A percentile compares a stretch with the other conserved stretches of the same genome.
Evolutionary conservation across 2,329 filamentous ascomycete genomes (phyloP).

Genomic region (Penicillium olsonii): DNA sequence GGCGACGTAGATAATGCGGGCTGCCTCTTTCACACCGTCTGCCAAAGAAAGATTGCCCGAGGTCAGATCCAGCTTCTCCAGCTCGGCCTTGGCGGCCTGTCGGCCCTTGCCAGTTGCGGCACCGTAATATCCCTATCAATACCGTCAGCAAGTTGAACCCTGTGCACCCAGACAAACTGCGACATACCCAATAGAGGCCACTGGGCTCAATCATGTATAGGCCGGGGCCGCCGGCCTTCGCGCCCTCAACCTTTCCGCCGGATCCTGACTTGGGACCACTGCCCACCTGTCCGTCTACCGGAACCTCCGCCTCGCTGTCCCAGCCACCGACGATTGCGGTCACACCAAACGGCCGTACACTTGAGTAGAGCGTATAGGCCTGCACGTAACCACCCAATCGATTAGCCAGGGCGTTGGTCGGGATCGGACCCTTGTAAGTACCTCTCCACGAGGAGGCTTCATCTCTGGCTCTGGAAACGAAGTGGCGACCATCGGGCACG

Average conservation of each 20-base stretch:
- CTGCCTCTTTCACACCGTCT: slow-evolving; percentile 93
- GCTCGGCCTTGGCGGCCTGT: slow-evolving; percentile 94
- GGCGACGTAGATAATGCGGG: slow-evolving; percentile 93
- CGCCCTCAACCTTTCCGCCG: slow-evolving; percentile 76
- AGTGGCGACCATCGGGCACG: slow-evolving; percentile 91
- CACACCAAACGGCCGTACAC: slow-evolving; percentile 93
- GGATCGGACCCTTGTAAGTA: slow-evolving; percentile 92
- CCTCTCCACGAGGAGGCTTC: slow-evolving; percentile 89
- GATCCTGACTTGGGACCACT: slow-evolving; percentile 74
- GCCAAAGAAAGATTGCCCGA: slow-evolving; percentile 74
- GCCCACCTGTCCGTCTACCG: slow-evolving; percentile 89
- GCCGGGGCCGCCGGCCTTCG: slow-evolving; percentile 82
- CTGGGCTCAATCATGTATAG: slow-evolving; percentile 99
- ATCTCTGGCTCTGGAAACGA: slow-evolving; percentile 89
- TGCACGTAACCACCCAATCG: slow-evolving; percentile 96
- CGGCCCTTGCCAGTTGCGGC: slow-evolving; percentile 96
- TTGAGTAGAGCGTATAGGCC: slow-evolving; percentile 95
- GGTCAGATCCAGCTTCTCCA: slow-evolving; percentile 92
- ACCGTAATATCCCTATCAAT: slow-evolving; percentile 80
- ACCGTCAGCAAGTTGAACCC: slow-evolving; percentile 22
- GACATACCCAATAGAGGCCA: slow-evolving; percentile 81
- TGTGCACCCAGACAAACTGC: not conserved
- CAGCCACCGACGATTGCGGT: slow-evolving; percentile 92
- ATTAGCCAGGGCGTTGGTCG: slow-evolving; percentile 81
- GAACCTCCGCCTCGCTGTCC: slow-evolving; percentile 82